These are phyloP conservation scores for Leptographium flavum DNA, from an alignment of 2,329 filamentous ascomycete species.

Conservation along the genomic window DNA sequence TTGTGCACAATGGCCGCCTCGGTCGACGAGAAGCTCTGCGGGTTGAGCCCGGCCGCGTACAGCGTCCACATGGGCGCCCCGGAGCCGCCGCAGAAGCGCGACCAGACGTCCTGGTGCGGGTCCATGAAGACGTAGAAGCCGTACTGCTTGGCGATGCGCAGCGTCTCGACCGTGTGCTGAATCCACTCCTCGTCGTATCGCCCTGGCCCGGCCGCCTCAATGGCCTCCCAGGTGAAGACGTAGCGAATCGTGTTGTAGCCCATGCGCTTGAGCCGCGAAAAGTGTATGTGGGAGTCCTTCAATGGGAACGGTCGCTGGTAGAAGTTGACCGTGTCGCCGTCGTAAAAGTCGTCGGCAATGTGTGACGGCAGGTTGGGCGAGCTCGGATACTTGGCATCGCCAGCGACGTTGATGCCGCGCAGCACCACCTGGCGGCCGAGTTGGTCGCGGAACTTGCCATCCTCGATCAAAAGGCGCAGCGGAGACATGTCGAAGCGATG, in stretches of 20 bases:
- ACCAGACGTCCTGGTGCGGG: conserved; percentile 98
- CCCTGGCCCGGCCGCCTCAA: conserved; percentile 82
- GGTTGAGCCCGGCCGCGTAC: conserved; percentile 86
- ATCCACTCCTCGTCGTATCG: conserved; percentile 92
- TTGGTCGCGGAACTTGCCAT: conserved; percentile 68
- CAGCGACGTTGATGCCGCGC: conserved; percentile 86
- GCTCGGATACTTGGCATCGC: conserved; percentile 79
- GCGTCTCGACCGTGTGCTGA: conserved; percentile 71
- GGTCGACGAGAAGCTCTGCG: conserved; percentile 68
- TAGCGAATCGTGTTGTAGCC: conserved; percentile 96
- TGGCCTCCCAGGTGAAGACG: conserved; percentile 97
- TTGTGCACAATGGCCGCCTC: conserved; percentile 93
- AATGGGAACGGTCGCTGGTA: conserved; percentile 71
- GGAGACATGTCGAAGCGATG: conserved; percentile 43
- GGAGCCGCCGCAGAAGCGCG: conserved; percentile 82
- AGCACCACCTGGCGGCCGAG: conserved; percentile 75
- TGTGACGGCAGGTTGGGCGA: conserved; percentile 72
- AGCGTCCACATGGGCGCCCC: conserved; percentile 96
- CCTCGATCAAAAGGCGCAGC: conserved; percentile 70
- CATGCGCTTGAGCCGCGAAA: conserved; percentile 70
- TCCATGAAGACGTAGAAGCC: conserved; percentile 98
- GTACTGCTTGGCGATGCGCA: conserved; percentile 75
- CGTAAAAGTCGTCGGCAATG: conserved; percentile 65
- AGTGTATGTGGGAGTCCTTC: conserved; percentile 73
- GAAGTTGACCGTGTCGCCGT: conserved; percentile 84